Conservation (phyloP, 2,329 filamentous ascomycete genomes). For the Cephalotrichum gorgonifer region DNA sequence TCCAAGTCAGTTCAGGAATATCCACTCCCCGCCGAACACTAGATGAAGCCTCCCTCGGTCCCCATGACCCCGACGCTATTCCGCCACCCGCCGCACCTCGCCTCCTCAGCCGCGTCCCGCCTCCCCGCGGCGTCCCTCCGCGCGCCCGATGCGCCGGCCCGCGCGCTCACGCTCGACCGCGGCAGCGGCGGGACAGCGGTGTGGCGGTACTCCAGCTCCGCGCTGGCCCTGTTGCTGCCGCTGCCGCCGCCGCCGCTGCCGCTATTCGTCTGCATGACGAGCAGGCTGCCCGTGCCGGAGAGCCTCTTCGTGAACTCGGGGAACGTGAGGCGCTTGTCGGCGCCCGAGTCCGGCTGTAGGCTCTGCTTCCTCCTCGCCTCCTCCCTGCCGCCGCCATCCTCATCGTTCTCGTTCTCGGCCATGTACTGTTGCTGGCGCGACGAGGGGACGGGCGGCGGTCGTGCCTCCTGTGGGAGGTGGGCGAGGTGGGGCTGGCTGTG, state of each 20-base stretch:
- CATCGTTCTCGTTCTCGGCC: conserved; percentile 6
- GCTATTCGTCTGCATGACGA: conserved; percentile 48
- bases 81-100: conserved; percentile 46
- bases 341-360: conserved; percentile 37
- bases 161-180: conserved; percentile 33
- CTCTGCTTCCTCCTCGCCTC: conserved; percentile 24
- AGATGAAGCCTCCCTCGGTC: conserved; percentile 44
- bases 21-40: conserved; percentile 12
- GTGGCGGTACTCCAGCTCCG: conserved; percentile 1
- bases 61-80: conserved; percentile 44
- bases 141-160: no score
- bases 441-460: conserved; percentile 1
- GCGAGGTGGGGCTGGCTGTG: conserved; percentile 39
- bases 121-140: not conserved
- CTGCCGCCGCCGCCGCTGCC: conserved; percentile 22
- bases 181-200: conserved; percentile 18
- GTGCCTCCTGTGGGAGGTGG: no score
- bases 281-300: conserved; percentile 49
- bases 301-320: conserved; percentile 50
- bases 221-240: conserved; percentile 26
- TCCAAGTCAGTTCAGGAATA: no score
- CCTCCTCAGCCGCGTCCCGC: conserved; percentile 25
- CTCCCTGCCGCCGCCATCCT: not conserved
- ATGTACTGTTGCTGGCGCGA: conserved; percentile 8
- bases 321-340: conserved; percentile 48